Conservation (phyloP, 2,329 filamentous ascomycete genomes). For the Cladophialophora chaetospira region DNA sequence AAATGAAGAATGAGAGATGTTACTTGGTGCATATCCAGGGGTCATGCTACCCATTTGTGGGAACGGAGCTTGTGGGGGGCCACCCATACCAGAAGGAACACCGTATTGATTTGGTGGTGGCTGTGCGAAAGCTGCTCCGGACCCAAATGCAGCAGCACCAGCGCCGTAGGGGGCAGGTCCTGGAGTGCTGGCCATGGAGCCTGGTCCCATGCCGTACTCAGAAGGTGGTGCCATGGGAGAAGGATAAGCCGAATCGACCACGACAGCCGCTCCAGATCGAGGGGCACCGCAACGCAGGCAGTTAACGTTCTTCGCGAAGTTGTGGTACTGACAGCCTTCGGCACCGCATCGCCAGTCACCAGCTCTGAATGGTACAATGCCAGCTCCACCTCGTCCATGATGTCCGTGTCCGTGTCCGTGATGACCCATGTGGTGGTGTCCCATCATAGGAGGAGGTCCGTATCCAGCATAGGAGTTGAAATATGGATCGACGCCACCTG, state of each 20-base stretch:
- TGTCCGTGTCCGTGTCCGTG: conserved; percentile 50
- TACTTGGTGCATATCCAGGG: conserved; percentile 75
- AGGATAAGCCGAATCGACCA: conserved; percentile 89
- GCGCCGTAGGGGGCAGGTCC: conserved; percentile 76
- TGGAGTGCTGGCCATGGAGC: conserved; percentile 81
- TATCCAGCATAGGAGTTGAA: conserved; percentile 61
- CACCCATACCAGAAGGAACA: conserved; percentile 79
- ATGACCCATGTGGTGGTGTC: conserved; percentile 62
- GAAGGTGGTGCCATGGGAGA: conserved; percentile 80
- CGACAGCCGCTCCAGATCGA: conserved; percentile 87
- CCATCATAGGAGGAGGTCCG: conserved; percentile 76
- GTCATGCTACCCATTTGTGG: conserved; percentile 64
- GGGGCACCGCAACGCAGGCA: conserved; percentile 95
- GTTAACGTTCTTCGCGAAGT: conserved; percentile 99
- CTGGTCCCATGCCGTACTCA: conserved; percentile 81
- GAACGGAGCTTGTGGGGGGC: conserved; percentile 76
- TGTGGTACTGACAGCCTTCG: conserved; percentile 96
- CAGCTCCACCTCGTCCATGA: conserved; percentile 66
- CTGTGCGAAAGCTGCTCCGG: conserved; percentile 63
- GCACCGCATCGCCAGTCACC: conserved; percentile 99
- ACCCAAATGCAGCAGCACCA: conserved; percentile 67
- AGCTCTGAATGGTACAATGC: conserved; percentile 92
- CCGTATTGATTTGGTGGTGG: conserved; percentile 78
- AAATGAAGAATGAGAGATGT: conserved; percentile 80
- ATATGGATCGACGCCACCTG: conserved; percentile 72